Conservation (phyloP, 1,139 yeast species). For the Suhomyces chickasaworum region DNA sequence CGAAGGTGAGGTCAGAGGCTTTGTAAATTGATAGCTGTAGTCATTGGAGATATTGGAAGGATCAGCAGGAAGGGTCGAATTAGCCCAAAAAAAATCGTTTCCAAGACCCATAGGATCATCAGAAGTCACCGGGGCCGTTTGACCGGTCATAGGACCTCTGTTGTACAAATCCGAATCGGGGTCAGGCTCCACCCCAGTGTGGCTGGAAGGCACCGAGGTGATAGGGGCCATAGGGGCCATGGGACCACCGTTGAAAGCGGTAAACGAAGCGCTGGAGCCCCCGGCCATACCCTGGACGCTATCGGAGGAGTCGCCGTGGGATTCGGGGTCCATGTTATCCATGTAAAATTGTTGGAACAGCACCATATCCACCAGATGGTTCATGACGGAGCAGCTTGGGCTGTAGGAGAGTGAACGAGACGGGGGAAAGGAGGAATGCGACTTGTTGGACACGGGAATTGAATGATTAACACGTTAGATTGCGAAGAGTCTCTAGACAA, state of each 20-base stretch:
- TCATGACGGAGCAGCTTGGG: slow-evolving; percentile 6
- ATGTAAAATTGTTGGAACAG: slow-evolving; percentile 11
- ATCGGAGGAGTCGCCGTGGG: slow-evolving; percentile 7
- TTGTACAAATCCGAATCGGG: slow-evolving; percentile 13
- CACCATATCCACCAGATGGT: slow-evolving; percentile 9
- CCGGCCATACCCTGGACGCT: neutral
- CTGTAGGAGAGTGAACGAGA: neutral
- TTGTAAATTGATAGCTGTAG: slow-evolving; percentile 12
- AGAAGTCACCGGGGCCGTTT: neutral
- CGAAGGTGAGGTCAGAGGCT: slow-evolving; percentile 14
- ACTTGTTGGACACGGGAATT: neutral
- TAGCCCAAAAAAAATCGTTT: slow-evolving; percentile 12
- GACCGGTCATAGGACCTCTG: slow-evolving; percentile 3
- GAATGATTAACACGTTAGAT: neutral
- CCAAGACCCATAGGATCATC: slow-evolving; percentile 10
- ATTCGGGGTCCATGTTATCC: slow-evolving; percentile 9
- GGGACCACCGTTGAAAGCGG: neutral
- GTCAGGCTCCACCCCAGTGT: slow-evolving; percentile 3
- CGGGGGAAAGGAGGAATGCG: slow-evolving; percentile 1
- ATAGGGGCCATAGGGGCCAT: neutral
- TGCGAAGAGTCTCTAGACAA: neutral
- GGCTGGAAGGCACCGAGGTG: slow-evolving; percentile 4
- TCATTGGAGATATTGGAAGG: slow-evolving; percentile 9
- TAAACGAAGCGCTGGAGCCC: neutral
- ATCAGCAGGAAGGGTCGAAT: slow-evolving; percentile 2